Conservation (phyloP, 345 rosid genomes). For the Schrenkiella parvula region DNA sequence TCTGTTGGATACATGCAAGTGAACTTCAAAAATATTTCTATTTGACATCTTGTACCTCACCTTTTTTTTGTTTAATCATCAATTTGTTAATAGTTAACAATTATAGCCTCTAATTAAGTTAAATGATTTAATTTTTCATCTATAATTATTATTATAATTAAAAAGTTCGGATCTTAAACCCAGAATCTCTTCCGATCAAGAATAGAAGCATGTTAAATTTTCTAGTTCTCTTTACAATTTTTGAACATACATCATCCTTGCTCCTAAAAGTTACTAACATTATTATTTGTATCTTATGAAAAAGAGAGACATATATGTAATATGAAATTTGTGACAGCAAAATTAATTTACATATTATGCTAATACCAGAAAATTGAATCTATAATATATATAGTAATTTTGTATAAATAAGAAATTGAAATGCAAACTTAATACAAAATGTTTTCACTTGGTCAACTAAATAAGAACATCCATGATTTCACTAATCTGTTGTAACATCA, state of each 20-base stretch:
- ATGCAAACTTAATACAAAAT: not conserved
- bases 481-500: not conserved
- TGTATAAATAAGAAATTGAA: not conserved
- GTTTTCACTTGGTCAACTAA: not conserved
- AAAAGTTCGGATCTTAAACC: not conserved
- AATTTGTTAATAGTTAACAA: not conserved
- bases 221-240: not conserved
- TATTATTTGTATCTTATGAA: not conserved
- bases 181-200: no score
- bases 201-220: no score
- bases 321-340: no score
- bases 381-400: no score
- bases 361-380: no score
- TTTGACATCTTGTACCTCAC: not conserved
- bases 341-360: not conserved
- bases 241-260: not conserved
- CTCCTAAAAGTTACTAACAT: not conserved
- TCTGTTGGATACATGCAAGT: not conserved
- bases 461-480: not conserved
- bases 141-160: not conserved
- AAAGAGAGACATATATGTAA: no score
- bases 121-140: no score
- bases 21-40: not conserved
- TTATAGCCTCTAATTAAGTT: not conserved
- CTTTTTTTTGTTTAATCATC: not conserved